Evolutionary conservation across 345 rosid genomes (phyloP).

Genomic region (Sisymbrium irio): DNA sequence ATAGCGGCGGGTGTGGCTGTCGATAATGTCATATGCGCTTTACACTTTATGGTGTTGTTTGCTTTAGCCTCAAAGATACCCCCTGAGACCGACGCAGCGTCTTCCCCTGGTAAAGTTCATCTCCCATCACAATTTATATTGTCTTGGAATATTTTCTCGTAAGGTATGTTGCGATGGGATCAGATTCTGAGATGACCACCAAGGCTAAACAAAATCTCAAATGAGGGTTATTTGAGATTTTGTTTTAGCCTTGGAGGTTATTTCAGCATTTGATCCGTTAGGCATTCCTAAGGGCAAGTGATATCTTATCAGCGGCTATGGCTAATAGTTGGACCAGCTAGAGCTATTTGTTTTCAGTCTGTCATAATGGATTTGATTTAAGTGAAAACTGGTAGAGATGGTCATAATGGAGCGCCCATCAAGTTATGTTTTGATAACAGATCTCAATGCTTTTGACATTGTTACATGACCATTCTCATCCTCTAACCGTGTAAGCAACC

Average conservation of each 20-base stretch:
- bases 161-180: background rate
- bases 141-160: background rate
- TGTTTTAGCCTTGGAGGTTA: too few relatives aligned
- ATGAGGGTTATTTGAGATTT: too few relatives aligned
- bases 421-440: background rate
- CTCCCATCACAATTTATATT: background rate
- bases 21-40: conserved; percentile 72
- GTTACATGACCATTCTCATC: too few relatives aligned
- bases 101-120: conserved; percentile 41
- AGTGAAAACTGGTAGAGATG: background rate
- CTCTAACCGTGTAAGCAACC: too few relatives aligned
- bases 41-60: conserved; percentile 62
- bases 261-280: too few relatives aligned
- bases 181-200: too few relatives aligned
- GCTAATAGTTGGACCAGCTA: background rate
- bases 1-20: conserved; percentile 83
- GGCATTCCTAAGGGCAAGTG: background rate
- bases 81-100: conserved; percentile 50
- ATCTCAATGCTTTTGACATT: too few relatives aligned
- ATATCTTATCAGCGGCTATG: background rate
- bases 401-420: background rate
- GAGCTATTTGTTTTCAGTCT: background rate
- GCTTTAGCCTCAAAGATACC: conserved; percentile 66
- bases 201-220: too few relatives aligned
- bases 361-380: background rate